These are phyloP conservation scores for Penicillium ochrochloron DNA, from an alignment of 495 filamentous ascomycete species.

Conservation along the genomic window DNA sequence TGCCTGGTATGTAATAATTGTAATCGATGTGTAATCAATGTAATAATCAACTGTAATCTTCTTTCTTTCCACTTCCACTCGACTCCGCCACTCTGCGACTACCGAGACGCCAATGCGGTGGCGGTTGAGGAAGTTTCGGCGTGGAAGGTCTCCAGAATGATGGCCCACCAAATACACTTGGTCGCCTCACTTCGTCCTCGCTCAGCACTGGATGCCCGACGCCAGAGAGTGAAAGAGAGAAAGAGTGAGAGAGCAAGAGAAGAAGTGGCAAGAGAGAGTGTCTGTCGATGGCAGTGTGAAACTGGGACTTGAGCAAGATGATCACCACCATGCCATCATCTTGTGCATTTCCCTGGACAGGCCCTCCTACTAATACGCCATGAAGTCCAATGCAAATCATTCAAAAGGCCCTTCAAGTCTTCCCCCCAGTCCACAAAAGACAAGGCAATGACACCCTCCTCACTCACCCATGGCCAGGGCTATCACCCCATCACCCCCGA, in stretches of 20 bases:
- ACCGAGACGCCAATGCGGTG: conserved; percentile 6
- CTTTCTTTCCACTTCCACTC: no score
- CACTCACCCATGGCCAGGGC: background rate
- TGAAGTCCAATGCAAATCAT: background rate
- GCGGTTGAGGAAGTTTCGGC: conserved; percentile 3
- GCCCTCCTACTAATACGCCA: background rate
- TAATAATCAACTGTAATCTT: no score
- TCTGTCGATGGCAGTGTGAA: background rate
- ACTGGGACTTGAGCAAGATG: background rate
- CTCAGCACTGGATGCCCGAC: conserved; percentile 4
- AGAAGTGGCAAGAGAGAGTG: background rate
- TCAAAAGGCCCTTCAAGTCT: background rate
- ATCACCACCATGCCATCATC: conserved; percentile 1
- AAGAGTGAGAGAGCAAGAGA: background rate
- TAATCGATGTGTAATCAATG: no score
- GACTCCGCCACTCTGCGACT: conserved; percentile 5
- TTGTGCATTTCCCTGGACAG: background rate
- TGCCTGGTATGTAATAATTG: no score
- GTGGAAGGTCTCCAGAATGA: conserved; percentile 2
- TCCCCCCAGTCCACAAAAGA: background rate
- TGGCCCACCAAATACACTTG: background rate
- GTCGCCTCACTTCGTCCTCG: conserved; percentile 8
- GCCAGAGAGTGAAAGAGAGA: background rate
- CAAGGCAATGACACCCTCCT: background rate
- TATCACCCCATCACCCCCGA: conserved; percentile 10